phyloP scores from a whole-genome alignment of 352 stramenopile genomes.

The Globisporangium orthogonon region DNA sequence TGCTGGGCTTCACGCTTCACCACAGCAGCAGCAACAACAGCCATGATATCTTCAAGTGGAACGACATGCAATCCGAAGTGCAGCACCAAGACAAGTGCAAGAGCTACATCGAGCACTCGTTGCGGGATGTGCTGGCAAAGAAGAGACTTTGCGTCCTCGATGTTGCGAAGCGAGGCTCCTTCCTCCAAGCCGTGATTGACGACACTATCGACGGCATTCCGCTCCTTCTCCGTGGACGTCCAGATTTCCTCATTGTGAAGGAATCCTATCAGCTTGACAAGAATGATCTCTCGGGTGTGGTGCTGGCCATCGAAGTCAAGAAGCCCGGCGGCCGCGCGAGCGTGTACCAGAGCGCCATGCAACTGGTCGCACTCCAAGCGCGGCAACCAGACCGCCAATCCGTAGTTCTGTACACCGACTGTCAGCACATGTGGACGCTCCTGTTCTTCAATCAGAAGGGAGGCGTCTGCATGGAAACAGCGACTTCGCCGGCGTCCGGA shows the following conservation, averaged over 20 bases:
- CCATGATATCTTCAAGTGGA: not conserved
- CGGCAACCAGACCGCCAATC: not conserved
- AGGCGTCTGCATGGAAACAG: not conserved
- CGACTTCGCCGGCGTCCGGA: not conserved
- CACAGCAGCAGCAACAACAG: not conserved
- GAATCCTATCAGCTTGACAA: not conserved
- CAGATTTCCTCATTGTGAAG: not conserved
- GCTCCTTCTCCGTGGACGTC: not conserved
- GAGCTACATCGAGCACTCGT: not conserved
- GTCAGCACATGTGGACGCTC: not conserved
- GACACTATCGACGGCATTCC: not conserved
- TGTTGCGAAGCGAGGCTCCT: not conserved
- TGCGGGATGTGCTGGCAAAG: not conserved
- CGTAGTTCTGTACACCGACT: not conserved
- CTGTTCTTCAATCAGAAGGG: not conserved
- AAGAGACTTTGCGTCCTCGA: not conserved
- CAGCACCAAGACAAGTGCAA: not conserved
- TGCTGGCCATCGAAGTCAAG: not conserved
- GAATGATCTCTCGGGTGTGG: not conserved
- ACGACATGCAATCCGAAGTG: not conserved
- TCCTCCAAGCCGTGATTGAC: not conserved
- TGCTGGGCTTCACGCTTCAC: not conserved
- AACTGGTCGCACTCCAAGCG: not conserved
- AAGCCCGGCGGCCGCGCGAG: not conserved
- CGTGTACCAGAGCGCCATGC: not conserved